phyloP scores from a whole-genome alignment of 352 stramenopile genomes.

The Pythium brachiatum region DNA sequence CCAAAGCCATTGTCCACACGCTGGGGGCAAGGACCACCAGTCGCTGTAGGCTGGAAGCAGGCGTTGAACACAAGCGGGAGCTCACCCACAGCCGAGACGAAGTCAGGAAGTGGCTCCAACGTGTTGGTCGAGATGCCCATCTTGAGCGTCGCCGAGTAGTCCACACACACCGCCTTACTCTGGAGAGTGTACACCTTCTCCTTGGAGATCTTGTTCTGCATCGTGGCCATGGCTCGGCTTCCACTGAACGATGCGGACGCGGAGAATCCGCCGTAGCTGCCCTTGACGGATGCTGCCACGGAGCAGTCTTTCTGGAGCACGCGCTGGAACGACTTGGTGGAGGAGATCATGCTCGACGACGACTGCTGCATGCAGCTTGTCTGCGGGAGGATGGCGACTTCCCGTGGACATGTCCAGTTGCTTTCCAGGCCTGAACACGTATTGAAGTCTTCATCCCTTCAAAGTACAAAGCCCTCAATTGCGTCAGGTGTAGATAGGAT shows the following conservation, averaged over 20 bases:
- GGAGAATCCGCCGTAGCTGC: conserved; percentile 27
- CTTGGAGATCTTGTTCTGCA: conserved; percentile 29
- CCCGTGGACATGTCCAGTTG: conserved; percentile 27
- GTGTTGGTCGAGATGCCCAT: conserved; percentile 16
- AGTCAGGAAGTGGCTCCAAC: conserved; percentile 22
- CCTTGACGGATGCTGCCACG: conserved; percentile 24
- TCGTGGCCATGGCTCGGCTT: conserved; percentile 25
- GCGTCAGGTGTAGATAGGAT: not conserved
- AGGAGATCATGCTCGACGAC: conserved; percentile 27
- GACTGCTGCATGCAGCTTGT: conserved; percentile 32
- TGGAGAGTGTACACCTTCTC: conserved; percentile 22
- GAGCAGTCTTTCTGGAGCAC: conserved; percentile 28
- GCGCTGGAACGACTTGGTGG: conserved; percentile 29
- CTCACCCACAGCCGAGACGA: conserved; percentile 16
- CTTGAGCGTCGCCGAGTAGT: conserved; percentile 25
- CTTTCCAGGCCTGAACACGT: conserved; percentile 25
- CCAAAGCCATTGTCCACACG: conserved; percentile 24
- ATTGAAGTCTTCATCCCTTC: conserved; percentile 14
- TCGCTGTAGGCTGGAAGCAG: conserved; percentile 20
- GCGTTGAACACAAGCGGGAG: conserved; percentile 15
- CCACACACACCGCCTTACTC: conserved; percentile 26
- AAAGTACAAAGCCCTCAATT: not conserved
- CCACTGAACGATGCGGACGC: conserved; percentile 27
- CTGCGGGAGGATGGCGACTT: conserved; percentile 26
- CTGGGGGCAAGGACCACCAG: conserved; percentile 20